These are phyloP conservation scores for Penicillium sp. DNA, from an alignment of 2,329 filamentous ascomycete species.

Conservation along the genomic window DNA sequence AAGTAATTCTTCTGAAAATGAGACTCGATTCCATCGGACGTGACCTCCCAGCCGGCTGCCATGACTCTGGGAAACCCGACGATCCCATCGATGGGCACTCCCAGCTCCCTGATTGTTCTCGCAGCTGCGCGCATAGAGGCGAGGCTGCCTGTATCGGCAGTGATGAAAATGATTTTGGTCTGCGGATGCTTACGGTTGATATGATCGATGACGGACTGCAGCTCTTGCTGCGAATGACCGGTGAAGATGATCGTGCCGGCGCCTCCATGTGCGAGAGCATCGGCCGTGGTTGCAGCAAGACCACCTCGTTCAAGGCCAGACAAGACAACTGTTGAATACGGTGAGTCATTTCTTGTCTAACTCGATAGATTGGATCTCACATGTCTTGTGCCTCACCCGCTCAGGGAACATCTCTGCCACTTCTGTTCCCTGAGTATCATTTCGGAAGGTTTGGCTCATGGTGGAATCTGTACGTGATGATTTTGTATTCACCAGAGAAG, in stretches of 20 bases:
- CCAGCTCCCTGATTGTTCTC: conserved; percentile 12
- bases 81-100: conserved; percentile 20
- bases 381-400: conserved; percentile 27
- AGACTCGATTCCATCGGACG: conserved; percentile 21
- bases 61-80: conserved; percentile 18
- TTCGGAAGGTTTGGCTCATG: conserved; percentile 8
- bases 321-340: conserved; percentile 9
- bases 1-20: conserved; percentile 27
- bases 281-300: conserved; percentile 25
- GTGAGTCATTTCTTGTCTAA: not conserved
- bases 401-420: conserved; percentile 28
- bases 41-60: conserved; percentile 16
- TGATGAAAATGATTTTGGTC: conserved; percentile 20
- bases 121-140: conserved; percentile 17
- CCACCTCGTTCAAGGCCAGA: conserved; percentile 22
- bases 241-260: conserved; percentile 27
- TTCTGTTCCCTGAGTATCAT: conserved; percentile 27
- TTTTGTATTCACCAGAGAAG: not conserved
- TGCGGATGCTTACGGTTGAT: conserved; percentile 18
- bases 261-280: conserved; percentile 24
- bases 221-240: conserved; percentile 22
- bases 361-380: conserved; percentile 19
- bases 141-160: conserved; percentile 13
- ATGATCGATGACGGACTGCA: conserved; percentile 23
- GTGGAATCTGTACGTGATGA: not conserved